Evolutionary conservation across 768 basidiomycete genomes (phyloP).

Genomic region (Russula abietina): DNA sequence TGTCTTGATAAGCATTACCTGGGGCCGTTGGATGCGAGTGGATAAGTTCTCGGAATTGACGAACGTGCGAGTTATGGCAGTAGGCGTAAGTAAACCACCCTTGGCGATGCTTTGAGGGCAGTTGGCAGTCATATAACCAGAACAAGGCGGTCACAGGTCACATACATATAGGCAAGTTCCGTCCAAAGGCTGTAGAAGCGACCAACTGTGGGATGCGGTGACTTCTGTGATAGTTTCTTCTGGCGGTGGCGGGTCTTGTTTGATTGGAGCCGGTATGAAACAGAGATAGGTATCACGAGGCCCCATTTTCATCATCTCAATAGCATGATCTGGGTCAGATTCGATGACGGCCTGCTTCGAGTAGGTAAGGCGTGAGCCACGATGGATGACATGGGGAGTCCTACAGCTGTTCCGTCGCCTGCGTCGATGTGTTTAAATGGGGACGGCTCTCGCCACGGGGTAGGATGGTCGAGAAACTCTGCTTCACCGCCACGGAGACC

Average conservation of each 20-base stretch:
- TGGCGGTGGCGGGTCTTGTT: slow-evolving; percentile 40
- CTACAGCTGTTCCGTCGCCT: slow-evolving; percentile 36
- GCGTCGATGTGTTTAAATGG: slow-evolving; percentile 57
- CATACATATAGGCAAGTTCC: slow-evolving; percentile 83
- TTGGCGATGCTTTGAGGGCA: slow-evolving; percentile 60
- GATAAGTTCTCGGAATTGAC: slow-evolving; percentile 86
- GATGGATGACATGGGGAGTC: background rate
- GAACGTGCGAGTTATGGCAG: slow-evolving; percentile 91
- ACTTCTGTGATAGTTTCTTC: slow-evolving; percentile 55
- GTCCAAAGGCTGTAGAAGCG: slow-evolving; percentile 69
- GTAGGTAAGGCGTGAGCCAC: slow-evolving; percentile 4
- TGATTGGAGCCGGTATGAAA: slow-evolving; percentile 62
- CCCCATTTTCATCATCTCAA: slow-evolving; percentile 73
- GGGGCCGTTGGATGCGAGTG: slow-evolving; percentile 58
- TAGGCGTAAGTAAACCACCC: slow-evolving; percentile 98
- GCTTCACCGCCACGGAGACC: slow-evolving; percentile 69
- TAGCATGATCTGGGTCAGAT: slow-evolving; percentile 38
- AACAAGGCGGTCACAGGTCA: slow-evolving; percentile 32
- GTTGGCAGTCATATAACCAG: slow-evolving; percentile 7
- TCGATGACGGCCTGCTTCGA: slow-evolving; percentile 8
- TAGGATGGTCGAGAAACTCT: slow-evolving; percentile 67
- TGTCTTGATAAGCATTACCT: slow-evolving; percentile 41
- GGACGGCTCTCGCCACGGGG: slow-evolving; percentile 35
- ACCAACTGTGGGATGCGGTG: slow-evolving; percentile 74
- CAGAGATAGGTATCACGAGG: slow-evolving; percentile 67